Evolutionary conservation across 2,329 filamentous ascomycete species (phyloP).

Genomic region (Aureobasidium zeae): DNA sequence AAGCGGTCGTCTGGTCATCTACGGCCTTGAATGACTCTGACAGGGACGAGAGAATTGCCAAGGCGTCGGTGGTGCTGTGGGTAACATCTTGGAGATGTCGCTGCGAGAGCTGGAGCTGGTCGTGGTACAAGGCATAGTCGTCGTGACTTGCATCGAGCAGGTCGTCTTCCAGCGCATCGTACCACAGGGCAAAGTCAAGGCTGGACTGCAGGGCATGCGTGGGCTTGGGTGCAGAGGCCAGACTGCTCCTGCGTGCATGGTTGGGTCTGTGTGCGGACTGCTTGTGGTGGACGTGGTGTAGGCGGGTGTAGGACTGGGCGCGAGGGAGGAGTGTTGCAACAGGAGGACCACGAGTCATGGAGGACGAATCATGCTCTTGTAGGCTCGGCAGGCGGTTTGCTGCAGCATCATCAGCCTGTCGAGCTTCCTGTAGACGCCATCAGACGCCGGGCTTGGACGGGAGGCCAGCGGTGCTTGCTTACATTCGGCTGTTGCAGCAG

Average conservation of each 20-base stretch:
- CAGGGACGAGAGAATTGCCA: slow-evolving; percentile 66
- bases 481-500: slow-evolving; percentile 49
- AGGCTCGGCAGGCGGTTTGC: slow-evolving; percentile 50
- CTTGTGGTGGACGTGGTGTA: too few species aligned
- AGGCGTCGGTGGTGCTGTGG: slow-evolving; percentile 63
- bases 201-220: slow-evolving; percentile 45
- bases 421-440: slow-evolving; percentile 43
- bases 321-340: slow-evolving; percentile 56
- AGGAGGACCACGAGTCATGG: slow-evolving; percentile 49
- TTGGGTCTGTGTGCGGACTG: slow-evolving; percentile 38
- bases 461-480: slow-evolving; percentile 30
- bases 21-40: slow-evolving; percentile 82
- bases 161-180: slow-evolving; percentile 51
- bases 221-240: slow-evolving; percentile 14
- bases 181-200: slow-evolving; percentile 51
- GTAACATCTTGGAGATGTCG: slow-evolving; percentile 73
- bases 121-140: slow-evolving; percentile 70
- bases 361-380: slow-evolving; percentile 46
- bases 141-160: slow-evolving; percentile 75
- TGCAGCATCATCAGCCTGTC: slow-evolving; percentile 44
- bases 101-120: slow-evolving; percentile 72
- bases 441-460: slow-evolving; percentile 29
- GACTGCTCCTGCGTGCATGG: slow-evolving; percentile 32
- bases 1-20: slow-evolving; percentile 82
- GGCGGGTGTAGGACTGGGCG: slow-evolving; percentile 70